Base-by-base conservation (phyloP, 441 rosid genomes). In the Populus hybrid region DNA sequence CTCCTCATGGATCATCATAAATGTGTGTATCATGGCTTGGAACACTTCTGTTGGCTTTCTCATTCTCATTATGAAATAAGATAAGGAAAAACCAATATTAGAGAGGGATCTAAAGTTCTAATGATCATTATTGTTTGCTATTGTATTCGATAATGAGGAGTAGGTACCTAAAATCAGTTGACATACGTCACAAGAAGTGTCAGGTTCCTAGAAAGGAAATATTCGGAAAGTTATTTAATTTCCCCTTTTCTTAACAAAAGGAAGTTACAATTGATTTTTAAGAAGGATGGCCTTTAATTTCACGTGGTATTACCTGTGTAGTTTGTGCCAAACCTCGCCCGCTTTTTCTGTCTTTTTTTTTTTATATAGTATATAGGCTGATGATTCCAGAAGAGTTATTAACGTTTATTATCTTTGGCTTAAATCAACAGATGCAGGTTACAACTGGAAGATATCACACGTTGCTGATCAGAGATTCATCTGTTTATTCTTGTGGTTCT, bases 391-490 rank as follows among this genome's bases (percentile, higher is more conserved):
- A 78, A 61, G 26, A 59, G 63, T 75, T 74, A 23, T 73, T 40
- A 50, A 79, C 66, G 32, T 67, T 78, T 80, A 61, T 5, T 24
- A 77, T 54, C 32, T 73, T 67, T 69, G 68, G 66, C 57, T 80
- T 34, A 20, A 79, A 69, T 85, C 54, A 71, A 84, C 95, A 93
- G 98, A 91, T 95, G 98, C 99, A 92, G 91, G 84, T 93, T 75
- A 90, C 98, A 54, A 93, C 98, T 0, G 98, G 98, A 79, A 92
- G 88, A 87, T 90, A 92, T 86, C 98, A 92, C 86, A 95, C 98
- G 30, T 83, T 95, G 86, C 86, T 95, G 75, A 90, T 94, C 87
- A 89, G 88, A 79, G 85, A 92, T 87, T 94, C 99, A 73, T 89
- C 91, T 74, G 89, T 92, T 73, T 93, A 93, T 83, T 93, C 99